These are phyloP conservation scores for Agaricus subrufescens DNA, from an alignment of 768 basidiomycete species.

Conservation along the genomic window DNA sequence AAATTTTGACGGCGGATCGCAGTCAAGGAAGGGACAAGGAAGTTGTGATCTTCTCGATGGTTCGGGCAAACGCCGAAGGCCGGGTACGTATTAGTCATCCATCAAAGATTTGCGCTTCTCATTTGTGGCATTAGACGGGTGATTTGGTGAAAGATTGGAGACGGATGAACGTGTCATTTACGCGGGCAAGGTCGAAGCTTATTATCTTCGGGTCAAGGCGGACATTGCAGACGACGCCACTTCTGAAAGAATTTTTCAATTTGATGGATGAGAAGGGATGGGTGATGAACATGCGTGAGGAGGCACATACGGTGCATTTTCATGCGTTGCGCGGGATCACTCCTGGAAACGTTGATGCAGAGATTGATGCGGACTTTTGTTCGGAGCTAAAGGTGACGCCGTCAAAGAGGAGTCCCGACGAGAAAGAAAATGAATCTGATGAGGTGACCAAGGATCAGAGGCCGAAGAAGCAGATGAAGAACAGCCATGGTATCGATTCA, in stretches of 20 bases:
- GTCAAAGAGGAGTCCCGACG: slow-evolving; percentile 12
- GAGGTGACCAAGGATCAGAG: slow-evolving; percentile 6
- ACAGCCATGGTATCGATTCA: slow-evolving; percentile 21
- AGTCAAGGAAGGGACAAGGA: slow-evolving; percentile 97
- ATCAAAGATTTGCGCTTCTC: not conserved
- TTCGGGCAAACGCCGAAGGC: slow-evolving; percentile 77
- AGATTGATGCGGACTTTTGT: slow-evolving; percentile 7
- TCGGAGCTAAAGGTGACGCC: slow-evolving; percentile 11
- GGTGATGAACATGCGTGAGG: slow-evolving; percentile 56
- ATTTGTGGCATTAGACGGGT: slow-evolving; percentile 55
- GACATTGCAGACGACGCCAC: slow-evolving; percentile 59
- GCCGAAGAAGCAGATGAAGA: slow-evolving; percentile 28
- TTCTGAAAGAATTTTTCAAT: slow-evolving; percentile 71
- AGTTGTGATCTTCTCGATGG: slow-evolving; percentile 89
- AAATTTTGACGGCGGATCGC: slow-evolving; percentile 88
- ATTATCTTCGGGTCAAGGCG: slow-evolving; percentile 84
- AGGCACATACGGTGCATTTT: slow-evolving; percentile 51
- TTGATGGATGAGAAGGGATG: slow-evolving; percentile 72
- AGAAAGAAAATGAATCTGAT: slow-evolving; percentile 11
- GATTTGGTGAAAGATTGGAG: slow-evolving; percentile 96
- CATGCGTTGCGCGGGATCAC: slow-evolving; percentile 16
- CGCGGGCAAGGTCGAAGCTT: slow-evolving; percentile 86
- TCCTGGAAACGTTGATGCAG: slow-evolving; percentile 8
- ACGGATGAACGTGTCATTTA: slow-evolving; percentile 94
- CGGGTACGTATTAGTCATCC: slow-evolving; percentile 46